Evolutionary conservation across 805 yeast species (phyloP).

Genomic region (Dipodascopsis tothii): DNA sequence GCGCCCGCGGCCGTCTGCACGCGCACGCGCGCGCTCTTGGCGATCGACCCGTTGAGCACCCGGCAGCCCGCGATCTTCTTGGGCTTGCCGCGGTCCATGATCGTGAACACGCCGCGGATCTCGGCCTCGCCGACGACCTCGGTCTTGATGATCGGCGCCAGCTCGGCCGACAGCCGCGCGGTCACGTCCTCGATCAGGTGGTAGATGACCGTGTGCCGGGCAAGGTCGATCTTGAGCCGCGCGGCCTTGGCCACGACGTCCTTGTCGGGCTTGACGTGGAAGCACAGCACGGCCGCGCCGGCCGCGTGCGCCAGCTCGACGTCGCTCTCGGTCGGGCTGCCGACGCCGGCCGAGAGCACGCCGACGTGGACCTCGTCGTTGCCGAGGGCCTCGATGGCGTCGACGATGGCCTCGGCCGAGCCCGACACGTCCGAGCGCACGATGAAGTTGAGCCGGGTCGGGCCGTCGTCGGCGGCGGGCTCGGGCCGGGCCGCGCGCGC

Average conservation of each 20-base stretch:
- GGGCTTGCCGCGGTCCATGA: constrained; percentile 47
- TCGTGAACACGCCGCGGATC: constrained; percentile 63
- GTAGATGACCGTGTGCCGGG: constrained; percentile 72
- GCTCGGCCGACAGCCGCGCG: constrained; percentile 46
- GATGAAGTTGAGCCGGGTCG: constrained; percentile 49
- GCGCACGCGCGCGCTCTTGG: constrained; percentile 50
- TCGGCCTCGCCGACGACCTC: constrained; percentile 61
- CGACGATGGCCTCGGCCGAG: constrained; percentile 85
- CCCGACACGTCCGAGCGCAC: constrained; percentile 91
- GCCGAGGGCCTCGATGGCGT: constrained; percentile 74
- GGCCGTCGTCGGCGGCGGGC: constrained; percentile 24
- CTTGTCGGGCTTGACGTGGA: constrained; percentile 64
- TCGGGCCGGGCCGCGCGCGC: constrained; percentile 28
- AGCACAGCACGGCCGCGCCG: constrained; percentile 65
- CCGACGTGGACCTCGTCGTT: constrained; percentile 70
- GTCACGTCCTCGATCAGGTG: constrained; percentile 81
- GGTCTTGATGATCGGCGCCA: constrained; percentile 61
- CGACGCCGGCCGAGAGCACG: constrained; percentile 72
- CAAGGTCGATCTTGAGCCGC: constrained; percentile 48
- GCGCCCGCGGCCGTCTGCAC: constrained; percentile 48
- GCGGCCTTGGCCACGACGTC: constrained; percentile 55
- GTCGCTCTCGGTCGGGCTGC: constrained; percentile 62
- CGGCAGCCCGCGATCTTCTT: constrained; percentile 80
- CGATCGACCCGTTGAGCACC: constrained; percentile 60
- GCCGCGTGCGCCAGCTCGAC: constrained; percentile 62